A percentile compares a stretch with the other conserved stretches of the same genome.
Conservation (phyloP, 306 rosid genomes). For the Trifolium subterraneum region DNA sequence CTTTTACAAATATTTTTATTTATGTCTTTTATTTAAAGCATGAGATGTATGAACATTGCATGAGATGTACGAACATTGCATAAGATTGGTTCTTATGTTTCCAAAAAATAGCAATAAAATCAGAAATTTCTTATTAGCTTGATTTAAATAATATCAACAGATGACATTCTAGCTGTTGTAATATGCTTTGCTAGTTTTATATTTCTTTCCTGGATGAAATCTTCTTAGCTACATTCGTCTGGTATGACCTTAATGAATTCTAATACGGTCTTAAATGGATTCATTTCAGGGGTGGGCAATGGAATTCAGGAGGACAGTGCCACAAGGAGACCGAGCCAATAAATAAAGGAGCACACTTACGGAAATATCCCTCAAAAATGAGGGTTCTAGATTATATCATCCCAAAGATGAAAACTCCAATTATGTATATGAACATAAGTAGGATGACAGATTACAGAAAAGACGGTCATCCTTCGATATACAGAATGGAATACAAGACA, state of each 20-base stretch:
- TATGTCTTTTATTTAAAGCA: background rate
- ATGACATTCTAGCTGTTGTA: background rate
- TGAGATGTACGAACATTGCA: background rate
- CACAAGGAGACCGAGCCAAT: slow-evolving; percentile 82
- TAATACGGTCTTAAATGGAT: slow-evolving; percentile 38
- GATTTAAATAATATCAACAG: too few relatives aligned
- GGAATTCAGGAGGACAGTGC: slow-evolving; percentile 98
- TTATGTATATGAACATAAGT: slow-evolving; percentile 77
- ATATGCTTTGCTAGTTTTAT: too few relatives aligned
- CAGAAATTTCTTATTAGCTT: slow-evolving; percentile 10
- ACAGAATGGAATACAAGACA: slow-evolving; percentile 57
- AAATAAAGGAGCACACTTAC: slow-evolving; percentile 53
- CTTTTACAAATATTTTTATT: background rate
- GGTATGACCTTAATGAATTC: slow-evolving; percentile 8
- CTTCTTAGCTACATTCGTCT: background rate
- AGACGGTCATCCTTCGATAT: slow-evolving; percentile 91
- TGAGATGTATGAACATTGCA: background rate
- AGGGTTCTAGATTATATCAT: slow-evolving; percentile 74
- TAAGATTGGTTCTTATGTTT: background rate
- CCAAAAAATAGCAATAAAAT: background rate
- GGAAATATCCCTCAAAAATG: slow-evolving; percentile 82
- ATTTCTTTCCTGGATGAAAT: too few relatives aligned
- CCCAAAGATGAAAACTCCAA: slow-evolving; percentile 71
- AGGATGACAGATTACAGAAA: slow-evolving; percentile 87
- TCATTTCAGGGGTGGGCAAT: slow-evolving; percentile 91